phyloP scores from a whole-genome alignment of 768 basidiomycete species.

The Suillus variegatus region DNA sequence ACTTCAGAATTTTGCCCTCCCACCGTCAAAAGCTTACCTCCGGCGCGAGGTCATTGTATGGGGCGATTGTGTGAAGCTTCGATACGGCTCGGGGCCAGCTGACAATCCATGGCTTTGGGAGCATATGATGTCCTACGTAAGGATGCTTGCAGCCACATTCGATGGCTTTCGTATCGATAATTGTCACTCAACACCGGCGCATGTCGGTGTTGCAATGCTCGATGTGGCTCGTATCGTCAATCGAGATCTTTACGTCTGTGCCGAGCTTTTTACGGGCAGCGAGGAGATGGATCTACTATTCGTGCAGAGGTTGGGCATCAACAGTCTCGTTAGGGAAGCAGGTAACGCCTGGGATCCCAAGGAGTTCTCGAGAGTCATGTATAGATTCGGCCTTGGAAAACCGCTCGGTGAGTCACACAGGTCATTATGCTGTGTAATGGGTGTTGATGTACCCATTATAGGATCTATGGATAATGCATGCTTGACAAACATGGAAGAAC shows the following conservation, averaged over 20 bases:
- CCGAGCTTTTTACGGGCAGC: conserved; percentile 95
- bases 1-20: conserved; percentile 89
- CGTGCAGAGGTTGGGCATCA: conserved; percentile 90
- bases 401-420: conserved; percentile 68
- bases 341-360: conserved; percentile 90
- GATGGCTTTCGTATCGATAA: conserved; percentile 99
- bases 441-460: conserved; percentile 22
- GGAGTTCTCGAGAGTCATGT: conserved; percentile 85
- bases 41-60: conserved; percentile 96
- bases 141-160: conserved; percentile 76
- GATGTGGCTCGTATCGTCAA: conserved; percentile 88
- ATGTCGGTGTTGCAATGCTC: conserved; percentile 94
- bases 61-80: conserved; percentile 98
- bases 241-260: conserved; percentile 94
- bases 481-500: conserved; percentile 71
- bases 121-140: conserved; percentile 86
- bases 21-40: conserved; percentile 91
- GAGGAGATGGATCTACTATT: conserved; percentile 93
- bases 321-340: conserved; percentile 93
- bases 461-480: conserved; percentile 95
- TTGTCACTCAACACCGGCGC: conserved; percentile 94
- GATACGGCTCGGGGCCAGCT: conserved; percentile 78
- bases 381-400: conserved; percentile 89
- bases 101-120: conserved; percentile 95
- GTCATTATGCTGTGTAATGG: not conserved